Conservation (phyloP, 345 rosid species). For the Cardamine resedifolia region DNA sequence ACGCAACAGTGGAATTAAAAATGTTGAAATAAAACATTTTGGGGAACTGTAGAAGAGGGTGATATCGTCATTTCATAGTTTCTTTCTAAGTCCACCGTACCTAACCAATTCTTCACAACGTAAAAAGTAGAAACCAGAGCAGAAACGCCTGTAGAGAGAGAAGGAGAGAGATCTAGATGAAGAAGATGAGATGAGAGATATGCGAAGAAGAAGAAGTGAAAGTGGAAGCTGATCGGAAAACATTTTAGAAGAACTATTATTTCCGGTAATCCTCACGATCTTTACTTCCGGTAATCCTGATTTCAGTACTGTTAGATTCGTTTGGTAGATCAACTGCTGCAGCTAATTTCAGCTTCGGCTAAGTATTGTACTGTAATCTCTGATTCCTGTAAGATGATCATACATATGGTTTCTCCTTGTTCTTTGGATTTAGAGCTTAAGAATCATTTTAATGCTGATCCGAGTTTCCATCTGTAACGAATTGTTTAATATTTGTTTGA, state of each 20-base stretch:
- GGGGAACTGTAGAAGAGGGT: constrained; percentile 19
- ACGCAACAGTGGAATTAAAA: constrained; percentile 26
- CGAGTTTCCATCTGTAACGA: background rate
- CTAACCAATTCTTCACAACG: constrained; percentile 35
- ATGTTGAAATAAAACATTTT: background rate
- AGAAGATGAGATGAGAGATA: constrained; percentile 13
- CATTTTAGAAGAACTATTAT: background rate
- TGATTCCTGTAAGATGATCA: background rate
- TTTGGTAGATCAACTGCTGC: background rate
- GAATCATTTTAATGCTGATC: constrained; percentile 1
- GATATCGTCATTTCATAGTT: constrained; percentile 12
- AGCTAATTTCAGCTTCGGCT: background rate
- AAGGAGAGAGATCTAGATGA: constrained; percentile 26
- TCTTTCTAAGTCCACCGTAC: constrained; percentile 33
- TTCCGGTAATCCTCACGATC: constrained; percentile 13
- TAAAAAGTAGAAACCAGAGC: constrained; percentile 30
- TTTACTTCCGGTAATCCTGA: background rate
- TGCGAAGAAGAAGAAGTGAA: constrained; percentile 2
- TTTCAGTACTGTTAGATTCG: constrained; percentile 9
- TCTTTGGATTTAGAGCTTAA: background rate
- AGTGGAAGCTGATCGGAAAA: constrained; percentile 13
- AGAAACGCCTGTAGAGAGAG: constrained; percentile 21
- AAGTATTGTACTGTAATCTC: background rate
- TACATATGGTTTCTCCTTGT: constrained; percentile 3
- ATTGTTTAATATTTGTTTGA: constrained; percentile 17